Evolutionary conservation across 2,329 filamentous ascomycete genomes (phyloP).

Genomic region (Chrysoporthe cubensis): DNA sequence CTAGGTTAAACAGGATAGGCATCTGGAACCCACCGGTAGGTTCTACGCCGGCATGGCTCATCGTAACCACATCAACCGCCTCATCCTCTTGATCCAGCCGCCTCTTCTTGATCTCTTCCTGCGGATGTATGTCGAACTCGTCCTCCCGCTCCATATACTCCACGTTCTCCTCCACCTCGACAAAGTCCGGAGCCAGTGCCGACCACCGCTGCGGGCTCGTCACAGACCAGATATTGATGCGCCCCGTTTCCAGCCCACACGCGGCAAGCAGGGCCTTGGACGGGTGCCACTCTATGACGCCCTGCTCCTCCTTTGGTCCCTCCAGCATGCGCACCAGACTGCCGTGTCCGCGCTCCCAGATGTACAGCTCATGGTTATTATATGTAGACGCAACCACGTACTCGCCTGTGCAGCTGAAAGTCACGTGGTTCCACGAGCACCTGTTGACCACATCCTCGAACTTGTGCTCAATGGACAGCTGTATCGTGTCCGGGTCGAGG

Average conservation of each 20-base stretch:
- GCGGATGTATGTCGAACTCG: conserved; percentile 96
- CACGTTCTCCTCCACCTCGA: conserved; percentile 96
- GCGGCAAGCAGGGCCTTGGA: conserved; percentile 84
- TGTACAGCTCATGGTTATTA: conserved; percentile 98
- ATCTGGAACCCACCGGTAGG: conserved; percentile 73
- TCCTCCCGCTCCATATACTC: conserved; percentile 96
- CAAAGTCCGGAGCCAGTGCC: conserved; percentile 93
- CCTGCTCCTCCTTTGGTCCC: conserved; percentile 93
- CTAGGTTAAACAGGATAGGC: conserved; percentile 90
- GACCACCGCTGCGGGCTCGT: conserved; percentile 97
- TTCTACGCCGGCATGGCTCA: conserved; percentile 68
- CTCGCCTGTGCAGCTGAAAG: conserved; percentile 91
- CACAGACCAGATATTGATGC: conserved; percentile 96
- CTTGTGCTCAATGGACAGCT: conserved; percentile 92
- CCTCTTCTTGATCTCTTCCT: conserved; percentile 91
- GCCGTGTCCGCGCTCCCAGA: conserved; percentile 93
- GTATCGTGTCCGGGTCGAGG: conserved; percentile 82
- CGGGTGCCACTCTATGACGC: conserved; percentile 97
- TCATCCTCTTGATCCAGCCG: conserved; percentile 92
- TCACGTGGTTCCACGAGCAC: conserved; percentile 94
- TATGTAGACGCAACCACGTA: conserved; percentile 96
- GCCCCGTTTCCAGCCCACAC: conserved; percentile 88
- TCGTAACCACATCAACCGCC: conserved; percentile 84
- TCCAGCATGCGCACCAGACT: conserved; percentile 96
- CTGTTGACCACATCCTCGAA: conserved; percentile 98